Evolutionary conservation across 2,329 filamentous ascomycete species (phyloP), one percentile per base, ranked within the genome.

Genomic region (Tolypocladium ovalisporum): DNA sequence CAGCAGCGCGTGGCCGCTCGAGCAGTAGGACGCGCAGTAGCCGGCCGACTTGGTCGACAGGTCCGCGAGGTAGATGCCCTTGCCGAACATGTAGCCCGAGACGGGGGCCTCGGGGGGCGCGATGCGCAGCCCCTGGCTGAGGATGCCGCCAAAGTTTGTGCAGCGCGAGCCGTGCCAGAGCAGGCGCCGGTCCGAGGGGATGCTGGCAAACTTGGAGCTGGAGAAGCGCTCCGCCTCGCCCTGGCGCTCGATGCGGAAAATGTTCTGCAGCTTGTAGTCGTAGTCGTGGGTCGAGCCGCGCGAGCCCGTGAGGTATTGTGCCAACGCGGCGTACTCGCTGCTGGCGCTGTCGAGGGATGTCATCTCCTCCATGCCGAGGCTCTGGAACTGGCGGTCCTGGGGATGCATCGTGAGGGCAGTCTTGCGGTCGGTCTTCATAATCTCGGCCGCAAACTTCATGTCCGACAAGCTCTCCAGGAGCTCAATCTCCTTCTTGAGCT

Each of bases 61-160:
- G 65, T 95, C 90, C 2, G 90, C 90, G 2, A 96, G 80, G 67
- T 96, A 96, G 52, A 96, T 88, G 51, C 90, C 90, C 71, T 95
- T 95, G 58, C 87, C 90, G 63, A 95, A 96, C 88, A 93, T 93
- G 75, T 93, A 91, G 1, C 89, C 89, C 5, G 79, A 81, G 0
- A 85, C 85, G 0, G 90, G 91, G 0, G 90, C 90, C 70, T 95
- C 87, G 0, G 87, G 87, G 0, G 91, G 91, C 8, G 91, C 91
- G 62, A 96, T 96, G n/a, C 90, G 87, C 8, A 96, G 80, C 62
- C 91, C 91, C 70, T 96, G 89, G 58, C 85, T 88, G 47, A 96
- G 81, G 59, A 96, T 96, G 66, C 90, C 91, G 66, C 87, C 90
- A 62, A 86, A 96, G 69, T 96, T 96, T 55, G 89, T 94, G 36